Percentiles rank a stretch among this genome's conserved stretches.
These are phyloP conservation scores for Rutstroemia sp. DNA, from an alignment of 2,329 filamentous ascomycete genomes.

Conservation along the genomic window DNA sequence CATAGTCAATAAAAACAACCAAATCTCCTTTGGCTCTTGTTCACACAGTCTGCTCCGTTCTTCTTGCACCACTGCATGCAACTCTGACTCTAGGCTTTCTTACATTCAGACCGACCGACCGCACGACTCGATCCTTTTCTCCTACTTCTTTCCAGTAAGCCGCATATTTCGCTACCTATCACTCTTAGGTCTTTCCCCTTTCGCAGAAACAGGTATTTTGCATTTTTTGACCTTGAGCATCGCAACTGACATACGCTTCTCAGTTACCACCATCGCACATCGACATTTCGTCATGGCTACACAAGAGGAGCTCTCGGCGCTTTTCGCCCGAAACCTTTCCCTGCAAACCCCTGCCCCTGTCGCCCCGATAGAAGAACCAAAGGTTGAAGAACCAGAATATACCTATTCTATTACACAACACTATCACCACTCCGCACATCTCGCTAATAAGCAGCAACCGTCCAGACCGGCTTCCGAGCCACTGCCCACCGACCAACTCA, in stretches of 20 bases:
- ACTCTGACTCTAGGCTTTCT: slow-evolving; percentile 25
- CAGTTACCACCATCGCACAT: neutral
- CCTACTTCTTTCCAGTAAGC: neutral
- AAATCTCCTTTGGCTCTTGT: slow-evolving; percentile 22
- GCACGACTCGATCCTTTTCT: slow-evolving; percentile 4
- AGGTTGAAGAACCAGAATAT: slow-evolving; percentile 39
- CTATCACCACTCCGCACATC: slow-evolving; percentile 74
- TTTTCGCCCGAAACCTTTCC: slow-evolving; percentile 71
- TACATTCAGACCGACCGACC: slow-evolving; percentile 16
- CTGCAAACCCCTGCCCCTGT: slow-evolving; percentile 36
- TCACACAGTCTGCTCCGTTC: slow-evolving; percentile 28
- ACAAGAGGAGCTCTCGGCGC: slow-evolving; percentile 73
- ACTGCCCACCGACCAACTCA: slow-evolving; percentile 40
- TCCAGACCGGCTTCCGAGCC: slow-evolving; percentile 45
- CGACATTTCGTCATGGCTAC: slow-evolving; percentile 43
- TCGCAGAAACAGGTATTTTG: slow-evolving; percentile 27
- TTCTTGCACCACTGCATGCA: slow-evolving; percentile 21
- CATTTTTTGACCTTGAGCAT: slow-evolving; percentile 8
- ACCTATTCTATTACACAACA: slow-evolving; percentile 73
- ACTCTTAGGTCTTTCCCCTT: slow-evolving; percentile 17
- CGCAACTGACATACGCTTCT: neutral
- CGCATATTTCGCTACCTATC: slow-evolving; percentile 21
- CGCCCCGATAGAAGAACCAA: slow-evolving; percentile 28
- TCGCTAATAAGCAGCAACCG: slow-evolving; percentile 37
- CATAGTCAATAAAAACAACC: slow-evolving; percentile 43